Evolutionary conservation across 768 basidiomycete genomes (phyloP).

Genomic region (Tricholoma furcatifolium): DNA sequence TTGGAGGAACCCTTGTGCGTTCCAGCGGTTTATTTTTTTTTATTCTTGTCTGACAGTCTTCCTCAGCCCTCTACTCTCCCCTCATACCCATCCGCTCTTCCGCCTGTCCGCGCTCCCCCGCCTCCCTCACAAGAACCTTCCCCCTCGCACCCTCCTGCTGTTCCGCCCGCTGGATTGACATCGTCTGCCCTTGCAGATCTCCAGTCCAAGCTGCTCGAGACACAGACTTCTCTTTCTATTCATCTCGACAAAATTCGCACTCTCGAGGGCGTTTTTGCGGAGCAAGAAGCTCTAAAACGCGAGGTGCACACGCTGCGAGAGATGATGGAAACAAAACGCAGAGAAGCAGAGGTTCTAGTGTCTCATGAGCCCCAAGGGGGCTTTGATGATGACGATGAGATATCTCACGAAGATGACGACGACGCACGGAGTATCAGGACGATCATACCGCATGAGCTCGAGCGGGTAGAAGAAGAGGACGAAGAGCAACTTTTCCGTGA

Average conservation of each 20-base stretch:
- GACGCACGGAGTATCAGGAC: conserved; percentile 74
- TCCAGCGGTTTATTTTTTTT: neutral
- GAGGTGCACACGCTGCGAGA: conserved; percentile 76
- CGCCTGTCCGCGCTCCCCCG: conserved; percentile 51
- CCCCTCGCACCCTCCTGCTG: conserved; percentile 16
- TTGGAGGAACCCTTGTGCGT: conserved; percentile 80
- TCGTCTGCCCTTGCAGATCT: conserved; percentile 51
- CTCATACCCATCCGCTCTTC: conserved; percentile 63
- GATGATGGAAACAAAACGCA: conserved; percentile 64
- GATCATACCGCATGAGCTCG: conserved; percentile 64
- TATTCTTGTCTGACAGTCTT: neutral
- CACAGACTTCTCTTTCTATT: conserved; percentile 69
- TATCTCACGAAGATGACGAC: conserved; percentile 62
- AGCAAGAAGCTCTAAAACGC: conserved; percentile 80
- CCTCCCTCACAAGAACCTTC: conserved; percentile 25
- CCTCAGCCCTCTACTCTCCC: conserved; percentile 58
- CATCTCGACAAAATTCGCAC: conserved; percentile 84
- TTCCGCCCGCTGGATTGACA: conserved; percentile 23
- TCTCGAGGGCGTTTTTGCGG: conserved; percentile 76
- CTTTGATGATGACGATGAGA: conserved; percentile 28
- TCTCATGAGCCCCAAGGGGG: conserved; percentile 25
- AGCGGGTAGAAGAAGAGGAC: conserved; percentile 74
- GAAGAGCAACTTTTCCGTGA: conserved; percentile 50
- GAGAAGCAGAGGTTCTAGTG: conserved; percentile 33
- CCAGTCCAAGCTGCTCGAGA: conserved; percentile 81